Base-by-base conservation (phyloP, 257 asterid genomes). In the Ocimum tenuiflorum region DNA sequence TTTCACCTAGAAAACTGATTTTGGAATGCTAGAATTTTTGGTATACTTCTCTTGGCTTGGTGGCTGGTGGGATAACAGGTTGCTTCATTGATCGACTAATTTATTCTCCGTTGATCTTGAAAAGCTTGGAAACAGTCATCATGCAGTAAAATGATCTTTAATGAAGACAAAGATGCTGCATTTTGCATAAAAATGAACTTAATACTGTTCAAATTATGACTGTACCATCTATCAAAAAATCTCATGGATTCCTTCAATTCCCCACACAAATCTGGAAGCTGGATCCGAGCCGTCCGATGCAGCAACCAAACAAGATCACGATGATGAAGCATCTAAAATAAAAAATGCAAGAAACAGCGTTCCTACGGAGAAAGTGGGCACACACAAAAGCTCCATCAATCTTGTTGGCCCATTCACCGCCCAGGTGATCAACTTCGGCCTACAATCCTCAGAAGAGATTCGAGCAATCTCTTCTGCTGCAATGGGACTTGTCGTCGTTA, bases 401-500 rank as follows among this genome's bases (percentile, higher is more conserved):
- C 41, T 63, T 50, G 35, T 72, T 0, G n/a, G 59, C 4, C 41
- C 36, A n/a, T 51, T 63, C 77, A 60, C 87, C n/a, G 86, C 73
- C 8, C 81, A 81, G 72, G 85, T 79, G 15, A 75, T 86, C 57
- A 82, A 88, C 55, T 69, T 73, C 39, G 73, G 91, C 84, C 82
- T 89, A 19, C 9, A 75, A 45, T 62, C 91, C 18, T 76, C 95
- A 0, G 96, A 91, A 75, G 78, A 83, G 2, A 80, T 81, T 12
- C 76, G 95, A 19, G 80, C 75, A 7, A 60, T 80, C 46, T 86
- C 95, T 72, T 85, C 96, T 6, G 55, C 75, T 31, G 79, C 63
- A 63, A 65, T 88, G 23, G 95, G 91, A 1, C 14, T 87, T 56
- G 53, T 87, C 22, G 92, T 89, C 4, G 91, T 83, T 36, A 12